Conservation (phyloP, 768 basidiomycete genomes). For the Kwoniella dejecticola region DNA sequence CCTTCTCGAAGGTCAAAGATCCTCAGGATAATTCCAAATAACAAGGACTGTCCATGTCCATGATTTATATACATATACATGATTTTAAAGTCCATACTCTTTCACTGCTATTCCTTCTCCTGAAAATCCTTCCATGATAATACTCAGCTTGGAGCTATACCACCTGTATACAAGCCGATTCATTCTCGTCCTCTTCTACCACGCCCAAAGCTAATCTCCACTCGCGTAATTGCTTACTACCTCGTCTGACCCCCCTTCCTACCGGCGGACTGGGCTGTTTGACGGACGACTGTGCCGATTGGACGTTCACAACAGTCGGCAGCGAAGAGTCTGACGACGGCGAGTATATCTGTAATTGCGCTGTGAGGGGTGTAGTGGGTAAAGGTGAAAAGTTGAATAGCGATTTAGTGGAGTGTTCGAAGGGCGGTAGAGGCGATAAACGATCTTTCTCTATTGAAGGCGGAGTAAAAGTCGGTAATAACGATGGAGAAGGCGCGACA, state of each 20-base stretch:
- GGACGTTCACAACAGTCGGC: too few species aligned
- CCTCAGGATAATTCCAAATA: too few species aligned
- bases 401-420: conserved; percentile 8
- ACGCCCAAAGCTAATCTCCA: conserved; percentile 23
- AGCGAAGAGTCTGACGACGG: neutral
- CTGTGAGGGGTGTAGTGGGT: conserved; percentile 4
- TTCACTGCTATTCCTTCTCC: too few species aligned
- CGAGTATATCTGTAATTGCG: conserved; percentile 8
- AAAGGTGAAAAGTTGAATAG: conserved; percentile 8
- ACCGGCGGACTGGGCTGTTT: neutral
- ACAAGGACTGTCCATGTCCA: too few species aligned
- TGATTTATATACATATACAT: too few species aligned
- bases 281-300: neutral
- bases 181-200: conserved; percentile 18
- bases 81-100: conserved; percentile 6
- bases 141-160: neutral
- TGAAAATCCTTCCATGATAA: too few species aligned
- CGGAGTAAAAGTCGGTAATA: conserved; percentile 23
- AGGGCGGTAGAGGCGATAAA: conserved; percentile 12
- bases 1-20: too few species aligned
- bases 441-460: conserved; percentile 20
- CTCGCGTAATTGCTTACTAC: conserved; percentile 17
- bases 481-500: conserved; percentile 5
- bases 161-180: conserved; percentile 7
- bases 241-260: conserved; percentile 12